phyloP scores from a whole-genome alignment of 257 asterid genomes.

The Dorcoceras hygrometricum region DNA sequence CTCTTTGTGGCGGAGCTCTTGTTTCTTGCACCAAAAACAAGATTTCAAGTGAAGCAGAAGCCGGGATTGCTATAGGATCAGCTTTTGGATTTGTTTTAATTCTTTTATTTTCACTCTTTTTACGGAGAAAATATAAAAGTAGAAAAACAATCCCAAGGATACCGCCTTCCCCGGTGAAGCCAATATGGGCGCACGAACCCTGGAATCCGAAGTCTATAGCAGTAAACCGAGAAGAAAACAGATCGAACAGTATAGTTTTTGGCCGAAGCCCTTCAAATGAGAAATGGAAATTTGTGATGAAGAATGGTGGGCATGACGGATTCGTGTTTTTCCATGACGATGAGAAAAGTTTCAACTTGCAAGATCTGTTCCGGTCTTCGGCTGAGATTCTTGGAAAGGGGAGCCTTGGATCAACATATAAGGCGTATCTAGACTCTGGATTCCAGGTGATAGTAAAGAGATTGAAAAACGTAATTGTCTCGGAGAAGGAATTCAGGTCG shows the following conservation, averaged over 20 bases:
- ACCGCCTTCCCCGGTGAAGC: constrained; percentile 27
- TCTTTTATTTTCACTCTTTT: constrained; percentile 22
- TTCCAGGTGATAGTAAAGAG: constrained; percentile 61
- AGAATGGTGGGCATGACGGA: constrained; percentile 28
- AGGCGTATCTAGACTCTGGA: constrained; percentile 51
- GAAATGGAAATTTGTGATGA: background rate
- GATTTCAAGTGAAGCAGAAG: constrained; percentile 53
- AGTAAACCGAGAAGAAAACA: constrained; percentile 11
- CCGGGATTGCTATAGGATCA: constrained; percentile 56
- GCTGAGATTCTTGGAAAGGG: constrained; percentile 67
- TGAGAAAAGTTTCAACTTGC: constrained; percentile 30
- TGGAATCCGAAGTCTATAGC: constrained; percentile 17
- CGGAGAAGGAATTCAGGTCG: constrained; percentile 38
- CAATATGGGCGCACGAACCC: constrained; percentile 10
- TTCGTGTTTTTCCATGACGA: constrained; percentile 43
- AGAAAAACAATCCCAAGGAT: constrained; percentile 17
- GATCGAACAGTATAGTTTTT: background rate
- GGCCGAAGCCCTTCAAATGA: background rate
- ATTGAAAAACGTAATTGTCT: constrained; percentile 40
- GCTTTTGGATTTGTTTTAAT: constrained; percentile 24
- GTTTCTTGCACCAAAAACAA: constrained; percentile 32
- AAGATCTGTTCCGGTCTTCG: constrained; percentile 46
- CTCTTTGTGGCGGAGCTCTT: constrained; percentile 46
- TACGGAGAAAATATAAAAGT: constrained; percentile 29
- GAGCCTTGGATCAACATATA: constrained; percentile 53